Evolutionary conservation across 495 filamentous ascomycete genomes (phyloP).

Genomic region (Annulohypoxylon stygium): DNA sequence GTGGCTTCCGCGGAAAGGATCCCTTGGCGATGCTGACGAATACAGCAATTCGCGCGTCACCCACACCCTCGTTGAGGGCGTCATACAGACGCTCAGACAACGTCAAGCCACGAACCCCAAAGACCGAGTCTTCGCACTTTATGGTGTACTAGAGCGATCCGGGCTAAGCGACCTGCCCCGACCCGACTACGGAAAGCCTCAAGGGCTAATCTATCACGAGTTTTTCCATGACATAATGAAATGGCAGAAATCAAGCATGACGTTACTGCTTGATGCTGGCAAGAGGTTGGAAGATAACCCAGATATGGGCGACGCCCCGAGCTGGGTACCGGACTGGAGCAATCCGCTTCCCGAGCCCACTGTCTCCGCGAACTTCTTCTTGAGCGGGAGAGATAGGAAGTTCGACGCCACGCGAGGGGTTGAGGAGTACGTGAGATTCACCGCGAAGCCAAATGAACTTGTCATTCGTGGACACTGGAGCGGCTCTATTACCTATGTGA

Average conservation of each 20-base stretch:
- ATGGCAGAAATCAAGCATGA: slow-evolving; percentile 8
- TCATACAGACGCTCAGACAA: slow-evolving; percentile 5
- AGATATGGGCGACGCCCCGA: not conserved
- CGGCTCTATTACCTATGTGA: not conserved
- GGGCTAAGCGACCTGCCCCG: not conserved
- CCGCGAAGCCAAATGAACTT: not conserved
- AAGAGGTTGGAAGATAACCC: slow-evolving; percentile 5
- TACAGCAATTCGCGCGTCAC: slow-evolving; percentile 4
- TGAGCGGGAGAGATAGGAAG: slow-evolving; percentile 4
- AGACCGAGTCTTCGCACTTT: not conserved
- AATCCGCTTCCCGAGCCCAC: not conserved
- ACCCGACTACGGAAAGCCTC: not conserved
- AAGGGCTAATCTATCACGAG: slow-evolving; percentile 4
- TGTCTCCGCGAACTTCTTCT: slow-evolving; percentile 4
- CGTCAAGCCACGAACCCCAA: slow-evolving; percentile 3
- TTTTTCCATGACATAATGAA: slow-evolving; percentile 6
- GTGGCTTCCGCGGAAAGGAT: slow-evolving; percentile 9
- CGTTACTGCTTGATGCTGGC: not conserved
- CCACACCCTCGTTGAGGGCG: slow-evolving; percentile 3
- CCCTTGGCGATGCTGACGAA: not conserved
- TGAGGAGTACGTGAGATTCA: not conserved
- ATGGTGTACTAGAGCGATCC: not conserved
- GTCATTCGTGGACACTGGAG: not conserved
- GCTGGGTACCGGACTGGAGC: slow-evolving; percentile 8
- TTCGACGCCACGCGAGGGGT: not conserved